Conservation (phyloP, 2,329 filamentous ascomycete species). For the Colletotrichum endophyticum region DNA sequence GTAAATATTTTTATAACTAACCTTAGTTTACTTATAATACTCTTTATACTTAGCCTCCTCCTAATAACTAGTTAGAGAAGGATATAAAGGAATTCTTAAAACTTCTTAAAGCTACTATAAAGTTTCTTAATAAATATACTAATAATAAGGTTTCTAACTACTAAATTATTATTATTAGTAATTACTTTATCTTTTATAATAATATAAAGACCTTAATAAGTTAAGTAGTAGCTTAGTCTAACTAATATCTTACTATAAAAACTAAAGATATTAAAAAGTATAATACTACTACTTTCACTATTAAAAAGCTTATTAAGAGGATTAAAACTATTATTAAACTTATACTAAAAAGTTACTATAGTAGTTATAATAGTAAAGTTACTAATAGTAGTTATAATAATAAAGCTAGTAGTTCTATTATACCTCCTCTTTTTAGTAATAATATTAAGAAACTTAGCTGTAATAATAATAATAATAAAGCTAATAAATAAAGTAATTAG, state of each 20-base stretch:
- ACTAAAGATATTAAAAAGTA: background rate
- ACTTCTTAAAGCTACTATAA: too few relatives aligned
- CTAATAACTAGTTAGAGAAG: too few relatives aligned
- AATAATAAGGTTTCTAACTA: background rate
- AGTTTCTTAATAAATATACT: background rate
- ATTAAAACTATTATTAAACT: background rate
- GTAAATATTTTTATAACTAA: too few relatives aligned
- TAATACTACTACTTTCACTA: background rate
- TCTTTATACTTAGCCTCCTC: too few relatives aligned
- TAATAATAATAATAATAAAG: too few relatives aligned
- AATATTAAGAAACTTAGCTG: too few relatives aligned
- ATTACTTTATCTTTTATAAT: background rate
- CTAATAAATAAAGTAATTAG: too few relatives aligned
- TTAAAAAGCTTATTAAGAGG: background rate
- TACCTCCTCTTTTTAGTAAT: background rate
- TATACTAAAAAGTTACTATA: background rate
- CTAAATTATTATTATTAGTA: background rate
- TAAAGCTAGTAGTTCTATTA: background rate
- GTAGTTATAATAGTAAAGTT: background rate
- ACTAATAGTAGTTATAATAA: background rate
- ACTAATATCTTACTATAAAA: background rate
- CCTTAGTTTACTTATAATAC: too few relatives aligned
- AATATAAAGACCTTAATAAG: background rate
- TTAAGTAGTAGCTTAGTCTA: background rate
- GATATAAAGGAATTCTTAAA: too few relatives aligned